A percentile compares a stretch with the other conserved stretches of the same genome.
Evolutionary conservation across 164 flowering plant genomes (phyloP).

Genomic region (Tinospora cordifolia): DNA sequence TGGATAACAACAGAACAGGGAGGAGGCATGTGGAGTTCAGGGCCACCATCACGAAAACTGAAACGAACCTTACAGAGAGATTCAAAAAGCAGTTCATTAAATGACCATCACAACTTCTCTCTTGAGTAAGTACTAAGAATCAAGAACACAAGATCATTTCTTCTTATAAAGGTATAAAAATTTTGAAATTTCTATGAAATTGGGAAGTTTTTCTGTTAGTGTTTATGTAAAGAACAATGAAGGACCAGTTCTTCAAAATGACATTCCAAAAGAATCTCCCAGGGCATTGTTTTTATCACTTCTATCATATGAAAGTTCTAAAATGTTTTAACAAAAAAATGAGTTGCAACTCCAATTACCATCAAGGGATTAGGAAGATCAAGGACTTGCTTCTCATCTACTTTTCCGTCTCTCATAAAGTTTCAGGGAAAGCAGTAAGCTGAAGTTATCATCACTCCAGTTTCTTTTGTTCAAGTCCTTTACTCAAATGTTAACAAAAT

Average conservation of each 20-base stretch:
- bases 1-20: conserved; percentile 84
- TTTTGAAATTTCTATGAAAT: not conserved
- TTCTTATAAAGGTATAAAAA: not conserved
- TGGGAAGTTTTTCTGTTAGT: not conserved
- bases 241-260: too few relatives aligned
- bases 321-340: not conserved
- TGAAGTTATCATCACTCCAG: too few relatives aligned
- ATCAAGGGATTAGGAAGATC: too few relatives aligned
- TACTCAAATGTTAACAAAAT: too few relatives aligned
- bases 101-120: not conserved
- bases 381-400: too few relatives aligned
- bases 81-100: conserved; percentile 19
- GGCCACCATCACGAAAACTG: conserved; percentile 53
- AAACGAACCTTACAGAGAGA: conserved; percentile 59
- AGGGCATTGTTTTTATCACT: not conserved
- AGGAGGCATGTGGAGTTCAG: conserved; percentile 75
- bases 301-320: not conserved
- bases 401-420: too few relatives aligned
- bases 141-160: not conserved
- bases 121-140: not conserved
- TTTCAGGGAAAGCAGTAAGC: too few relatives aligned
- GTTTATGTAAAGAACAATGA: too few relatives aligned
- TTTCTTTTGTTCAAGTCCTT: too few relatives aligned
- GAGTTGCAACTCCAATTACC: too few relatives aligned
- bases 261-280: too few relatives aligned